These are phyloP conservation scores for Coprinellus micaceus DNA, from an alignment of 768 basidiomycete species.

Conservation along the genomic window DNA sequence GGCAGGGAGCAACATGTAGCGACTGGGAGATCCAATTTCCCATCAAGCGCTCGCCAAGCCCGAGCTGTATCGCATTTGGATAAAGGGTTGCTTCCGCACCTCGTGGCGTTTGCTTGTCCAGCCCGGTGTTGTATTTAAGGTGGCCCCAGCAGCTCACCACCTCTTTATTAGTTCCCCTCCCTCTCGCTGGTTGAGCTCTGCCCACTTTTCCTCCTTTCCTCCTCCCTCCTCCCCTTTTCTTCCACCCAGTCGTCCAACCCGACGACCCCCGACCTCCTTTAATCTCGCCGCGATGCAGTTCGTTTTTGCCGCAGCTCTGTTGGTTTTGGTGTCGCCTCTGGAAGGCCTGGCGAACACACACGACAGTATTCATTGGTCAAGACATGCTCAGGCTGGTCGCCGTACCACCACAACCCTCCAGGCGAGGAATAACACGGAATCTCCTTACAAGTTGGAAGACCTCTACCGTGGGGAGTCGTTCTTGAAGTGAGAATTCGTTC, in stretches of 20 bases:
- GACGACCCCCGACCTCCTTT: not conserved
- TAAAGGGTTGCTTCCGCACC: not conserved
- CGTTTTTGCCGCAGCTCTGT: conserved; percentile 6
- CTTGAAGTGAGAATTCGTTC: conserved; percentile 45
- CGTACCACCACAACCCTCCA: conserved; percentile 8
- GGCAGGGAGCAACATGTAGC: no score
- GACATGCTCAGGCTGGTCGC: conserved; percentile 16
- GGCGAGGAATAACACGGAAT: conserved; percentile 18
- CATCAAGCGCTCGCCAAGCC: no score
- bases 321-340: conserved; percentile 14
- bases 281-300: conserved; percentile 13
- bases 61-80: no score
- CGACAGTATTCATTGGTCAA: conserved; percentile 13
- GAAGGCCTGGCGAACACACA: conserved; percentile 31
- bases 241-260: not conserved
- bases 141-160: not conserved
- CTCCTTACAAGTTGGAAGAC: conserved; percentile 29
- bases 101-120: not conserved
- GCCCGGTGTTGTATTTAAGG: not conserved
- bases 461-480: conserved; percentile 50
- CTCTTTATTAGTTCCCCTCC: not conserved
- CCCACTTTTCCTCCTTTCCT: not conserved
- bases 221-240: not conserved
- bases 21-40: no score
- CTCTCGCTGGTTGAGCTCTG: not conserved